Evolutionary conservation across 1,139 yeast species (phyloP).

Genomic region (Blastobotrys buckinghamii): DNA sequence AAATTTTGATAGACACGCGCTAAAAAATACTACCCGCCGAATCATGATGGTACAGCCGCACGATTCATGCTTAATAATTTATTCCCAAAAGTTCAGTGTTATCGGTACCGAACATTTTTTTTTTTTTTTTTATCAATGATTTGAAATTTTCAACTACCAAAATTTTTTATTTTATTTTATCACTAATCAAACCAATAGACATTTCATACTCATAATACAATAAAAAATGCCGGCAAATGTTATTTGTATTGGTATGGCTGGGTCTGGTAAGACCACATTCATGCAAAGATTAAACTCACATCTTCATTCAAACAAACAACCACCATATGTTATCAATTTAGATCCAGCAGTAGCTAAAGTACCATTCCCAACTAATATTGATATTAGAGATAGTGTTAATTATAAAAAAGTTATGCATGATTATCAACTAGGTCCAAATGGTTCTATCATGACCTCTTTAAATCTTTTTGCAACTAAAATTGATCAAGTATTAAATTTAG

Average conservation of each 20-base stretch:
- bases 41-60: no score
- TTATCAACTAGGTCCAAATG: constrained; percentile 91
- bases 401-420: constrained; percentile 94
- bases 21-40: no score
- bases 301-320: constrained; percentile 58
- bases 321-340: constrained; percentile 82
- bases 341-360: constrained; percentile 95
- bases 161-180: background rate
- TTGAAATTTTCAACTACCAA: background rate
- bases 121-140: no score
- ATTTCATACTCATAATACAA: background rate
- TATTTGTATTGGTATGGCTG: constrained; percentile 91
- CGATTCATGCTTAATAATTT: background rate
- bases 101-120: background rate
- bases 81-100: background rate
- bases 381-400: constrained; percentile 92
- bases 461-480: constrained; percentile 91
- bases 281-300: constrained; percentile 93
- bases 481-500: constrained; percentile 84
- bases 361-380: constrained; percentile 92
- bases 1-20: no score
- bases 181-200: background rate
- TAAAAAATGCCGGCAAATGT: constrained; percentile 32
- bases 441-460: constrained; percentile 93
- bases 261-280: constrained; percentile 93